Percentiles rank a stretch among this genome's conserved stretches.
phyloP scores from a whole-genome alignment of 495 filamentous ascomycete genomes.

The Lindgomyces ingoldianus region DNA sequence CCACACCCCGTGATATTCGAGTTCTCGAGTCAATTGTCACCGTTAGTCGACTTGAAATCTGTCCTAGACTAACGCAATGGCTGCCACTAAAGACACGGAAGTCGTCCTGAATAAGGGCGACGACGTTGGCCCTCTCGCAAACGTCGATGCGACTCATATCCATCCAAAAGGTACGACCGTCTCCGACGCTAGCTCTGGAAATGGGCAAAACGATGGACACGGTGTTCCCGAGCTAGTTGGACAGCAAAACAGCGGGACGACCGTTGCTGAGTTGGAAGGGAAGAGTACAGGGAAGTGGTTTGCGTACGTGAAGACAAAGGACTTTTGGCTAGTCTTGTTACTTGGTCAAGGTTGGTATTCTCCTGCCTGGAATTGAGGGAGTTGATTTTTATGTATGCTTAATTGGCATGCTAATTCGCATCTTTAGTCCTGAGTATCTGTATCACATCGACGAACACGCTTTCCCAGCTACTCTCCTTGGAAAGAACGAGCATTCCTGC shows the following conservation, averaged over 20 bases:
- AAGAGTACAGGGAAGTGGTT: conserved; percentile 62
- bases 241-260: conserved; percentile 29
- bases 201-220: conserved; percentile 25
- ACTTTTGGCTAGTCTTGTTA: conserved; percentile 81
- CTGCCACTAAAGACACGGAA: conserved; percentile 9
- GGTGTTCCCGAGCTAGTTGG: conserved; percentile 37
- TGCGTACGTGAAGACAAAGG: conserved; percentile 75
- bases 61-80: conserved; percentile 22
- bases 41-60: no score
- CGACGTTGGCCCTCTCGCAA: conserved; percentile 28
- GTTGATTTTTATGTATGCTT: no score
- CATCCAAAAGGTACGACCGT: conserved; percentile 35
- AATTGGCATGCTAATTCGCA: no score
- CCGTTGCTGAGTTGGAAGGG: conserved; percentile 45
- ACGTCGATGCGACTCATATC: conserved; percentile 35
- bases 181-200: conserved; percentile 32
- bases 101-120: conserved; percentile 29
- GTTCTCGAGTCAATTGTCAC: neutral
- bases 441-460: conserved; percentile 87
- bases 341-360: conserved; percentile 59
- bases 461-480: conserved; percentile 70
- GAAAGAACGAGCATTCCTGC: conserved; percentile 84
- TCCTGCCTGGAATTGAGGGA: no score
- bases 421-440: conserved; percentile 75
- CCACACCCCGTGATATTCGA: neutral